A percentile compares a stretch with the other conserved stretches of the same genome.
Evolutionary conservation across 2,329 filamentous ascomycete genomes (phyloP).

Genomic region (Epichloe festucae): DNA sequence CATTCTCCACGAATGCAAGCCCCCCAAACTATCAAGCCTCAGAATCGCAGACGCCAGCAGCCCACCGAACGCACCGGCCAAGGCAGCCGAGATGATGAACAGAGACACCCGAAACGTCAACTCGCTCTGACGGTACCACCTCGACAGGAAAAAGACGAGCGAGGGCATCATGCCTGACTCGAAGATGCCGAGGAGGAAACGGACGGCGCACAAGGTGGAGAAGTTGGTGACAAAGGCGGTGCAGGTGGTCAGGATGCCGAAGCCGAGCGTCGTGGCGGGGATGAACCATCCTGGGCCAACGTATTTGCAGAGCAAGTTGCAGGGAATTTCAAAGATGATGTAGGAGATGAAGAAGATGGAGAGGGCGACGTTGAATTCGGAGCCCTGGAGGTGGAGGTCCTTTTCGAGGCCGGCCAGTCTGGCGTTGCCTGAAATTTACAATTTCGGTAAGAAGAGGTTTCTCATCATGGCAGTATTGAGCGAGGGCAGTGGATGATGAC

Average conservation of each 20-base stretch:
- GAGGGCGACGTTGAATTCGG: conserved; percentile 50
- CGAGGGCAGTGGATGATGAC: not conserved
- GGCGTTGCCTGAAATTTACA: conserved; percentile 35
- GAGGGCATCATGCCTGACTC: conserved; percentile 54
- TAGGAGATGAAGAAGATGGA: conserved; percentile 53
- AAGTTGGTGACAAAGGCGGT: conserved; percentile 46
- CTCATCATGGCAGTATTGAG: not conserved
- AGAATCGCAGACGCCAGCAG: conserved; percentile 50
- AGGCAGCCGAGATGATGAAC: conserved; percentile 52
- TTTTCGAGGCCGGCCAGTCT: conserved; percentile 42
- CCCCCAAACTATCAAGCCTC: conserved; percentile 41
- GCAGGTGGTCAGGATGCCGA: conserved; percentile 45
- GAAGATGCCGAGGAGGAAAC: conserved; percentile 47
- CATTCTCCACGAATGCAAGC: conserved; percentile 50
- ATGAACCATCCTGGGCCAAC: conserved; percentile 55
- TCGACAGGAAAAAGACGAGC: conserved; percentile 50
- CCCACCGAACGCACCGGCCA: conserved; percentile 56
- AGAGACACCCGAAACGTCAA: conserved; percentile 49
- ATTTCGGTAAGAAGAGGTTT: not conserved
- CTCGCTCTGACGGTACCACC: conserved; percentile 52
- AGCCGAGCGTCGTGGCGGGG: conserved; percentile 40
- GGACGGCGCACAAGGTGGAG: conserved; percentile 35
- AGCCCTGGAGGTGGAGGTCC: conserved; percentile 37
- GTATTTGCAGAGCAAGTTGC: conserved; percentile 49
- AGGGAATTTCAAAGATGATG: conserved; percentile 52